Base-by-base conservation (phyloP, 2,329 filamentous ascomycete species). In the Aureobasidium pullulans region DNA sequence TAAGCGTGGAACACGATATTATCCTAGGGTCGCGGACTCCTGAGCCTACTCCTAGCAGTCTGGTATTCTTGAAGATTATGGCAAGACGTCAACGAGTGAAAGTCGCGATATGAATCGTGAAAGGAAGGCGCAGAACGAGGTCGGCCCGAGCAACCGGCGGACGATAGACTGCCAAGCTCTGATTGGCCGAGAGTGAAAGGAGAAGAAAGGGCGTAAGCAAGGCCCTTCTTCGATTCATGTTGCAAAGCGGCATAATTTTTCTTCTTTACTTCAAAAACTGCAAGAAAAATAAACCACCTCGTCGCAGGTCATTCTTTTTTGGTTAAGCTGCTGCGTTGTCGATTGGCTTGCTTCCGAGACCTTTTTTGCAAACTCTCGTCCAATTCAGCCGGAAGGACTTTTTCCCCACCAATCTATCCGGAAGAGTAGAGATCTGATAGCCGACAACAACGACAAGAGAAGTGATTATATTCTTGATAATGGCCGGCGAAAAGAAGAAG, bases 401-500 rank as follows among this genome's bases (percentile, higher is more conserved):
- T 52, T 52, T 40, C 48, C 48, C 48, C 48, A 13, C 48, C 48
- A n/a, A 28, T n/a, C 10, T 11, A 13, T 13, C 47, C 9, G 32
- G 19, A 40, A 15, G 34, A n/a, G 29, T 32, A 42, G 50, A 16
- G 37, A 42, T 39, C 28, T 40, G 36, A 53, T 53, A 43, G 37
- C 50, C 50, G 50, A 34, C 50, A 16, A 34, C 28, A 42, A 31
- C 19, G 15, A 11, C 37, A 42, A 23, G 11, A n/a, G 15, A n/a
- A 19, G 32, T 52, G 19, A n/a, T 40, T 40, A 44, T 37, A 34
- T 42, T 13, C 28, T 42, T 15, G 31, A 46, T 44, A 31, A 57
- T 57, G 54, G 42, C 54, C 19, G 54, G 54, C 28, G 43, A 57
- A 23, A 57, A 48, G 43, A 57, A 57, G 54, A 57, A 57, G 54